Base-by-base conservation (phyloP, 345 rosid species). In the Lenwebbia sp. region DNA sequence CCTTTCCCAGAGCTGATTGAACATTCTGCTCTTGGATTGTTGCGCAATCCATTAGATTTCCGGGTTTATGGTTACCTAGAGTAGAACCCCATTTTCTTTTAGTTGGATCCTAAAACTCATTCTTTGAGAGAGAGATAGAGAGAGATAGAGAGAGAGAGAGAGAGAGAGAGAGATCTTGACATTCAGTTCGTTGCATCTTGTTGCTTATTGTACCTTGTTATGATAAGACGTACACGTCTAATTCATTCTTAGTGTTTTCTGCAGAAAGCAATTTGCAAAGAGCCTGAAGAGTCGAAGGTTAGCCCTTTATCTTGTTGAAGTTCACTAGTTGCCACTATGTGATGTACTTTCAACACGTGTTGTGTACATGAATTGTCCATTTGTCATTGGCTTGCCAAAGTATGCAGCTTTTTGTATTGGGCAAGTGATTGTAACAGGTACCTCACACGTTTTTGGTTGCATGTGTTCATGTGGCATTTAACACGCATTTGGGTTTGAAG, bases 201-300 rank as follows among this genome's bases (percentile, higher is more conserved):
- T 70, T 70, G 13, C 47, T 70, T 70, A 9, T 37, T 70, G 4
- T 4, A 19, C 47, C 47, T 4, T 70, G 26, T 37, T 70, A 19
- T 19, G 7, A 37, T 70, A 9, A 37, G 78, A 70, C 7, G 3
- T 70, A 19, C 21, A 19, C 37, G 78, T 37, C 25, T 70, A 70
- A 70, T 70, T 51, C 26, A 30, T 51, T 37, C 52, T 21, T 51
- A 83, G 14, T 28, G 40, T 52, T 65, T 84, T 87, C 88, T 89
- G 92, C 95, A 97, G 99, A 94, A 95, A 95, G 89, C 98, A 25
- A 92, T 97, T 33, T 91, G 89, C 88, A 94, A 91, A 88, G 99
- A 97, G 88, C 95, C 98, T 86, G 91, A 92, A 82, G 96, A 93
- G 54, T 95, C 97, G 57, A 92, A 96, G 98, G 99, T 96, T 90